Conservation (phyloP, 1,139 yeast species). For the Yamadazyma oceani region DNA sequence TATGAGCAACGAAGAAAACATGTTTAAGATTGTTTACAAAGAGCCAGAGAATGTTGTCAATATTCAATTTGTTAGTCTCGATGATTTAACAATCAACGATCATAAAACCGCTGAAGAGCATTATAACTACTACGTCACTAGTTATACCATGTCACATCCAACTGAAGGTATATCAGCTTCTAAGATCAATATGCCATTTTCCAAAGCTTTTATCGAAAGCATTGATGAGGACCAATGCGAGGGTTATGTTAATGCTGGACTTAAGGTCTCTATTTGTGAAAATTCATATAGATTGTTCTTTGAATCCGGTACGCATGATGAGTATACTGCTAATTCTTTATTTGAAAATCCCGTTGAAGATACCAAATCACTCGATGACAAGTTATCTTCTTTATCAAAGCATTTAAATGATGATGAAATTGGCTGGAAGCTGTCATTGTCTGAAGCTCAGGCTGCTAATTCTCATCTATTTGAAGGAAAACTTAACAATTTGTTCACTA, state of each 20-base stretch:
- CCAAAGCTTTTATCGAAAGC: conserved; percentile 58
- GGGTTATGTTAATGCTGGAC: conserved; percentile 67
- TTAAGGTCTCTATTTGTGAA: conserved; percentile 78
- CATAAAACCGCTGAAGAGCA: conserved; percentile 72
- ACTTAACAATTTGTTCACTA: conserved; percentile 27
- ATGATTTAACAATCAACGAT: conserved; percentile 82
- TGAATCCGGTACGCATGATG: conserved; percentile 80
- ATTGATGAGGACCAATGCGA: conserved; percentile 62
- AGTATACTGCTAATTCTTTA: conserved; percentile 61
- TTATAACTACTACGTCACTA: conserved; percentile 91
- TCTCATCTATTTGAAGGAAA: conserved; percentile 23
- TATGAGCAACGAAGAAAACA: conserved; percentile 82
- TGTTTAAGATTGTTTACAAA: conserved; percentile 83
- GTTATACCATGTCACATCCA: conserved; percentile 92
- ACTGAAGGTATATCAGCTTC: conserved; percentile 96
- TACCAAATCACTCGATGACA: conserved; percentile 23
- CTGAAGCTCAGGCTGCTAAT: conserved; percentile 23
- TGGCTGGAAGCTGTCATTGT: conserved; percentile 40
- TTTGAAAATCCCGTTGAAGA: conserved; percentile 36
- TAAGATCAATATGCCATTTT: conserved; percentile 69
- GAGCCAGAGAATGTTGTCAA: conserved; percentile 53
- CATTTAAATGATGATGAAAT: conserved; percentile 34
- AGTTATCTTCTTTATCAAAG: conserved; percentile 25
- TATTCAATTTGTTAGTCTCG: conserved; percentile 82
- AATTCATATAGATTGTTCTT: conserved; percentile 80